Evolutionary conservation across 2,329 filamentous ascomycete species (phyloP), one percentile per base, ranked within the genome.

Genomic region (Ambrosiella cleistominuta): DNA sequence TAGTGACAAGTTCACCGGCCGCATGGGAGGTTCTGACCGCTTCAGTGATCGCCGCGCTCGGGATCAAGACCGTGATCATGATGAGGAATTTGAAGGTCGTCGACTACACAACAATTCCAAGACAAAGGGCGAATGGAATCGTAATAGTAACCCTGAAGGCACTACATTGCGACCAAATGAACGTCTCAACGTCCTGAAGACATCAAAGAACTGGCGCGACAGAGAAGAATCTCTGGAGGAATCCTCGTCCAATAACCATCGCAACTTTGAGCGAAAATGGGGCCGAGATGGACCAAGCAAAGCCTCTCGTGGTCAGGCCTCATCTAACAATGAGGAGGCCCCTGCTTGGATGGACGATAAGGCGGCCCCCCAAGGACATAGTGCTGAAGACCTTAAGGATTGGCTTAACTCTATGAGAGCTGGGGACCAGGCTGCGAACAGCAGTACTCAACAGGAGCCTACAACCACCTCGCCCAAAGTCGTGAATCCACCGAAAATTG

Each of bases 341-440:
- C 90, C 91, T 4, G 90, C 95, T 69, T 95, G 90, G 91, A 76
- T 95, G 69, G 88, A 94, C 66, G 78, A 83, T 60, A 81, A 82
- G 13, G 76, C 76, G 19, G 83, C 85, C 60, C 84, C 87, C 27
- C 27, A 27, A 27, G 27, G 27, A 27, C 27, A 27, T 27, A 27
- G 27, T 27, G 27, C 27, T 27, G 27, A 27, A 27, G 27, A 27
- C 27, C 27, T 27, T 27, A 27, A 27, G 27, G 27, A 27, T 27
- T 27, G 27, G 27, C 27, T 27, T 71, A 87, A 87, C 64, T 96
- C 91, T 82, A 95, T 95, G 76, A 88, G 94, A 64, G 79, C 78
- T 62, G 52, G 27, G 47, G 51, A 12, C 56, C 17, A 7, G 36
- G 61, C 65, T 40, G 59, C 68, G 3, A 65, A 70, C 15, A 65